Evolutionary conservation across 805 yeast species (phyloP), one percentile per base, ranked within the genome.

Genomic region (Sugiyamaella chiloensis): DNA sequence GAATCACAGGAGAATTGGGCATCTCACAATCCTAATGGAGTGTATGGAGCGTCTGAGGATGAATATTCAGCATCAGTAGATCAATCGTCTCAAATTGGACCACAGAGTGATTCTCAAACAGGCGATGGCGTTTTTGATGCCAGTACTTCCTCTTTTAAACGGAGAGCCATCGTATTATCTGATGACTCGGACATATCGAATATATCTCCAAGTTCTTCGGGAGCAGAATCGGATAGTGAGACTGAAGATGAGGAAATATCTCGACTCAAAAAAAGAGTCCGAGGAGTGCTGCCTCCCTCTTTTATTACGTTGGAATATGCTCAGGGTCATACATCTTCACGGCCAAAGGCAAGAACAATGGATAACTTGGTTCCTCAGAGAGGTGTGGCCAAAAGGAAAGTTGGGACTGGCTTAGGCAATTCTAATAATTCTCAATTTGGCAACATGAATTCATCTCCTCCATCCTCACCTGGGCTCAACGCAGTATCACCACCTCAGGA

Each of bases 201-300:
- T 31, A 17, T 3, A 40, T 19, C 20, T 14, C 20, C 19, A n/a
- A 20, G 16, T 8, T 16, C 20, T n/a, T 41, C 37, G 17, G 37
- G n/a, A 4, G 26, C 44, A 4, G 32, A 17, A 9, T 40, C 24
- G 20, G 42, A 40, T 26, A 40, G 23, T 3, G 46, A 43, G 17
- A 16, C 30, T 20, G 20, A 17, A 8, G 24, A 23, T 9, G n/a
- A 27, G 4, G 34, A 26, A n/a, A 16, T 23, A 21, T n/a, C n/a
- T 20, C 24, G 24, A 8, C 36, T 46, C 17, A 39, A 39, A 19
- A 50, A 40, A 23, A 23, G 40, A 19, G 48, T 50, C 12, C 16
- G 45, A 30, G 54, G 54, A 12, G 54, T 51, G 4, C 43, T 51
- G 1, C 54, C 54, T 8, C 54, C 54, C 2, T 51, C 54, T 2